A percentile compares a stretch with the other conserved stretches of the same genome.
Evolutionary conservation across 768 basidiomycete species (phyloP).

Genomic region (Phylloporus arenicola): DNA sequence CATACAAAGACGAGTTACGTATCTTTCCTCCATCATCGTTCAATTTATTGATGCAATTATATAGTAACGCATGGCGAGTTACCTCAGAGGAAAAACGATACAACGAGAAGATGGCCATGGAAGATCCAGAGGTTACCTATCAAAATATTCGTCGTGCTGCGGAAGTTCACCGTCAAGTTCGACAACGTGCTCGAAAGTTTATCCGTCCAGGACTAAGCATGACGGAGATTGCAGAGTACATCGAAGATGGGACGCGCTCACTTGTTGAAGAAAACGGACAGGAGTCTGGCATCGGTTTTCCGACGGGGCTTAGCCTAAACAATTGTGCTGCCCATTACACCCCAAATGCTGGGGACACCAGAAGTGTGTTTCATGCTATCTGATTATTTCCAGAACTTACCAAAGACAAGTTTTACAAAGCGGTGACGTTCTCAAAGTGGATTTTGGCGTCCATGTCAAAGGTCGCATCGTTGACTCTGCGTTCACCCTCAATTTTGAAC

Average conservation of each 20-base stretch:
- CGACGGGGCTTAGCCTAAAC: constrained; percentile 91
- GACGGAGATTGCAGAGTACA: constrained; percentile 89
- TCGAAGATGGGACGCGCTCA: constrained; percentile 88
- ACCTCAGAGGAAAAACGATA: constrained; percentile 89
- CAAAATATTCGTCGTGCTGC: constrained; percentile 85
- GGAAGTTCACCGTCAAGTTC: constrained; percentile 94
- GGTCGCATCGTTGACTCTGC: constrained; percentile 96
- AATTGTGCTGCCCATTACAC: constrained; percentile 95
- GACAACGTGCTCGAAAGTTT: constrained; percentile 69
- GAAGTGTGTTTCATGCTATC: constrained; percentile 42
- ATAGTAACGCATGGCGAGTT: constrained; percentile 82
- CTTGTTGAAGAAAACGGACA: constrained; percentile 88
- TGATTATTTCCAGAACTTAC: constrained; percentile 5
- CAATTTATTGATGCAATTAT: neutral
- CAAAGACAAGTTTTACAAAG: constrained; percentile 61
- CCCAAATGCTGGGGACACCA: constrained; percentile 89
- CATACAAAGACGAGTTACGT: constrained; percentile 88
- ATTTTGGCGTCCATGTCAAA: constrained; percentile 95
- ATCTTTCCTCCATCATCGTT: neutral
- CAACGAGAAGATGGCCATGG: constrained; percentile 67
- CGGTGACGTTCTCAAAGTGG: constrained; percentile 92
- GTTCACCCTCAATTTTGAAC: constrained; percentile 87
- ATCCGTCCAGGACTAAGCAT: constrained; percentile 93
- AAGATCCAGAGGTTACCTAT: constrained; percentile 83
- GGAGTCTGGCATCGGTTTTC: constrained; percentile 88